Evolutionary conservation across 2,329 filamentous ascomycete genomes (phyloP), one percentile per base, ranked within the genome.

Genomic region (Ascochyta clinopodiicola): DNA sequence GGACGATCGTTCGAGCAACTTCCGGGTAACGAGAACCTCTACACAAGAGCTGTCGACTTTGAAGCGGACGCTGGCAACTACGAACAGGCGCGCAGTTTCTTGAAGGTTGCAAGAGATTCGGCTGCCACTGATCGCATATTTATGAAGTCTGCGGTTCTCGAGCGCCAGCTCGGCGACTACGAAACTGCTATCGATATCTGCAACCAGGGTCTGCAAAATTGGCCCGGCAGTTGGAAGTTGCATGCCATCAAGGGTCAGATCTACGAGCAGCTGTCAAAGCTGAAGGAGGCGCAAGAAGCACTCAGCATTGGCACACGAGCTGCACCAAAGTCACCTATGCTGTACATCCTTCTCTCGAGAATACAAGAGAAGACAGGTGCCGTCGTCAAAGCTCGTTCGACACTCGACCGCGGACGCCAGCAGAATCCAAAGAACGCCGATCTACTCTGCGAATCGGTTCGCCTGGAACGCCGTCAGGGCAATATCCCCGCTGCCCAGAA

Each of bases 231-330:
- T 12, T 84, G 91, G 47, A 98, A 98, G 77, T 83, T 99, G 22
- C 97, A 94, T 89, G 97, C 98, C 90, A 91, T 96, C 81, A 99
- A 99, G 78, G 95, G 96, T 0, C 95, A 99, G 73, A 95, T 98
- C 60, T 99, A 99, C 81, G 90, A 97, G 71, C 84, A 88, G 38
- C 84, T 92, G 42, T 88, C 85, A 66, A 92, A 92, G 78, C 79
- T 89, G 13, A 88, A 89, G 0, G 90, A 95, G 75, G 95, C 95
- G 3, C 87, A 95, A 42, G 92, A 98, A 74, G 92, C 94, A 0
- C 98, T 95, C 76, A 86, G 86, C 56, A 89, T 91, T 4, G 95
- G 95, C 32, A 96, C 94, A 36, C 90, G 95, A 69, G 91, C 91
- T 0, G 94, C 92, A 51, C 87, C 93, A 2, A 87, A 88, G 60